Percentiles rank a stretch among this genome's conserved stretches.
These are phyloP conservation scores for Lunularia cruciata DNA, from an alignment of 225 moss, liverwort and hornwort species.

Conservation along the genomic window DNA sequence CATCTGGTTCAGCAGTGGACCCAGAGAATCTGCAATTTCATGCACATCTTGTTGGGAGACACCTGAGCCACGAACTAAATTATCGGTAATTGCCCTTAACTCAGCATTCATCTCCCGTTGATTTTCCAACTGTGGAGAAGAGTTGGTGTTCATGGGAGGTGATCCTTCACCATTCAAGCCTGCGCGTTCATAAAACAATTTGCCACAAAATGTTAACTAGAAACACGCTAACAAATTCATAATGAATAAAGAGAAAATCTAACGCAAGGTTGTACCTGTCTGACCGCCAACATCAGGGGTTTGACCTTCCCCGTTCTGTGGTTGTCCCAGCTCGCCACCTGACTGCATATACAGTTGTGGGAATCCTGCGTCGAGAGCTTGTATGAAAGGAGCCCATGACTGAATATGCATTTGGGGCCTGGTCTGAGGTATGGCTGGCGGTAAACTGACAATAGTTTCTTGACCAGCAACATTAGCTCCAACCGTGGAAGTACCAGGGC, in stretches of 20 bases:
- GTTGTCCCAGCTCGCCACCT: slow-evolving; percentile 39
- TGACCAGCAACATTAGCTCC: slow-evolving; percentile 14
- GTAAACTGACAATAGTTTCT: slow-evolving; percentile 6
- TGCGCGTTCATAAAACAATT: background rate
- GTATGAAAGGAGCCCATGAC: slow-evolving; percentile 41
- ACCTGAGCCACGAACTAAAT: slow-evolving; percentile 35
- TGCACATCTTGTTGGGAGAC: slow-evolving; percentile 46
- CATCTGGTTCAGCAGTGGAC: slow-evolving; percentile 81
- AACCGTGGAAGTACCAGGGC: slow-evolving; percentile 35
- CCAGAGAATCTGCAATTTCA: slow-evolving; percentile 61
- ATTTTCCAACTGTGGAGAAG: slow-evolving; percentile 19
- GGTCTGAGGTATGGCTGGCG: slow-evolving; percentile 38
- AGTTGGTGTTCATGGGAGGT: slow-evolving; percentile 2
- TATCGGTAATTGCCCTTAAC: slow-evolving; percentile 22
- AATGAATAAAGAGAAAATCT: too few relatives aligned
- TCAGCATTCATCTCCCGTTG: slow-evolving; percentile 13
- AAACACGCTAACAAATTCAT: background rate
- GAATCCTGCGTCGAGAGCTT: slow-evolving; percentile 27
- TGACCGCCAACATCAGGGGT: slow-evolving; percentile 30
- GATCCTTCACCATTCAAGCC: slow-evolving; percentile 11
- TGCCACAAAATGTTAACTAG: background rate
- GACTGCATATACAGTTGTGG: slow-evolving; percentile 32
- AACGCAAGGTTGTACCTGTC: slow-evolving; percentile 43
- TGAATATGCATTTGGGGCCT: slow-evolving; percentile 47
- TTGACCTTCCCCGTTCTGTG: slow-evolving; percentile 2